These are phyloP conservation scores for Erythrobasidium yunnanense DNA, from an alignment of 768 basidiomycete genomes.

Conservation along the genomic window DNA sequence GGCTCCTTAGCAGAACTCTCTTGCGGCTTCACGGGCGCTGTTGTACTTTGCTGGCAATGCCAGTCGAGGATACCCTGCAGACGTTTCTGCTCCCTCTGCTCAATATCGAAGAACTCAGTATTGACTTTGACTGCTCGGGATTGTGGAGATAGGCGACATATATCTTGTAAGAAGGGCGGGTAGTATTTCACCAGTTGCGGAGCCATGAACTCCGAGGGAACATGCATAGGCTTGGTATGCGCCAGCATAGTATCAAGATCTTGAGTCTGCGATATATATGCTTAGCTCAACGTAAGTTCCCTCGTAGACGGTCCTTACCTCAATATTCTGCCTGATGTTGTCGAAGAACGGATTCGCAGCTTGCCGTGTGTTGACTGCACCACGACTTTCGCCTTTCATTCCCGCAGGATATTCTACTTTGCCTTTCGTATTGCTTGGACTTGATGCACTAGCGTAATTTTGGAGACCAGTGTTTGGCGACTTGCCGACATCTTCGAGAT, in stretches of 20 bases:
- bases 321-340: slow-evolving; percentile 52
- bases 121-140: slow-evolving; percentile 61
- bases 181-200: slow-evolving; percentile 19
- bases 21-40: neutral
- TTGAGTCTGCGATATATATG: slow-evolving; percentile 25
- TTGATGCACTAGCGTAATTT: neutral
- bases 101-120: slow-evolving; percentile 85
- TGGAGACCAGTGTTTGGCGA: neutral
- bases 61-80: slow-evolving; percentile 85
- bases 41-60: slow-evolving; percentile 54
- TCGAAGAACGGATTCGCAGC: slow-evolving; percentile 84
- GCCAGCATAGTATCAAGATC: slow-evolving; percentile 33
- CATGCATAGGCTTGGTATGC: slow-evolving; percentile 32
- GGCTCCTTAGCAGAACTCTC: neutral
- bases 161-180: slow-evolving; percentile 31
- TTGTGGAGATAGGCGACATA: slow-evolving; percentile 28
- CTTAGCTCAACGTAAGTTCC: no score
- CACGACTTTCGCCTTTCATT: neutral
- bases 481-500: neutral
- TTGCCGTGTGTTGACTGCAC: neutral
- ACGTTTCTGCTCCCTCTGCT: slow-evolving; percentile 77
- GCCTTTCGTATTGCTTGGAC: neutral
- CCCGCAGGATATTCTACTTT: neutral
- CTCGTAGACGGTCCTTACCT: slow-evolving; percentile 35
- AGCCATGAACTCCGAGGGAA: slow-evolving; percentile 20